Evolutionary conservation across 2,329 filamentous ascomycete species (phyloP), one percentile per base, ranked within the genome.

Genomic region (Xylaria sp.): DNA sequence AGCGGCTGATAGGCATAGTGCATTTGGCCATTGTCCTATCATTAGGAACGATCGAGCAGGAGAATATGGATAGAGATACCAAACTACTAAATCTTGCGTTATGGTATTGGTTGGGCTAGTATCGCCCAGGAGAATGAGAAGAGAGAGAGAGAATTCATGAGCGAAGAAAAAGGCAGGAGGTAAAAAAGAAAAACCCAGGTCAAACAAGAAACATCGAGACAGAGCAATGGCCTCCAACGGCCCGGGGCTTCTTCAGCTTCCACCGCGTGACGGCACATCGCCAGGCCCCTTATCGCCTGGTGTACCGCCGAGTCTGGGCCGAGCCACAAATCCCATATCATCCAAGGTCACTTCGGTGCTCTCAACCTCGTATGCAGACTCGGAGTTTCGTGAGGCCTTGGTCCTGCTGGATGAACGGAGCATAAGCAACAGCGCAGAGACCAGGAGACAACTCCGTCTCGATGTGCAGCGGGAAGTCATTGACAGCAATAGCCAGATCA

Each of bases 401-500:
- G 85, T 88, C 62, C 89, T 96, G 0, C 83, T 98, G 23, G 95
- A 98, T 80, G 83, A 88, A 59, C 88, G 92, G 43, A 86, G 86
- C 0, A 80, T 94, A 15, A 83, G 86, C 64, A 98, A 97, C 78
- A 93, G 89, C 13, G 86, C 92, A 10, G 92, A 94, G 73, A 91
- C 90, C 2, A 88, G 96, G 61, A 89, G 95, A 6, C 91, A 93
- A 67, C 82, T 98, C 18, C 90, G 94, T 18, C 82, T 97, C 0
- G 90, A 97, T 78, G 86, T 97, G 1, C 94, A 98, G 78, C 95
- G 92, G 79, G 94, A 98, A 78, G 92, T 98, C 46, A 94, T 98
- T 66, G 89, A 95, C 72, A 94, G 92, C 81, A 98, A 98, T 88
- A 94, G 92, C 59, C 89, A 93, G 72, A 92, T 98, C 71, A 89